Conservation (phyloP, 805 yeast genomes). For the Schwanniomyces pseudopolymorphus region DNA sequence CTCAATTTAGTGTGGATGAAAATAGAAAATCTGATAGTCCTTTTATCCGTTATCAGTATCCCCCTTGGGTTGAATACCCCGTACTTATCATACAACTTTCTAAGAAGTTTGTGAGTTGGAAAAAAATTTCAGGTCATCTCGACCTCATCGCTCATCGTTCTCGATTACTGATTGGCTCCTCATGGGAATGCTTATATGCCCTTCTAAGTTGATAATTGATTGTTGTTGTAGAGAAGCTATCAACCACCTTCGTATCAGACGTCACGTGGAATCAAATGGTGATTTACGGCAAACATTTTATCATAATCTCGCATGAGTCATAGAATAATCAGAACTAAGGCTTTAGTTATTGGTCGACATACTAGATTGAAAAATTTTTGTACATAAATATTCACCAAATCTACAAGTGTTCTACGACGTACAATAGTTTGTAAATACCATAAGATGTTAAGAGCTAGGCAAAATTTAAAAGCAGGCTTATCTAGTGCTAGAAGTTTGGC, state of each 20-base stretch:
- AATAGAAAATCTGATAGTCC: too few relatives aligned
- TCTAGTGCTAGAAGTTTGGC: slow-evolving; percentile 26
- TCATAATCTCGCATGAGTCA: slow-evolving; percentile 2
- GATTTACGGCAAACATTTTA: background rate
- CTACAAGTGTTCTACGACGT: background rate
- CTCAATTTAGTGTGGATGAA: too few relatives aligned
- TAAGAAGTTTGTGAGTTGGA: too few relatives aligned
- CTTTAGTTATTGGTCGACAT: slow-evolving; percentile 1
- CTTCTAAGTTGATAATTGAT: background rate
- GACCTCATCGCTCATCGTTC: background rate
- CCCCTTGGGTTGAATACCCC: background rate
- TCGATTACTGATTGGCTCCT: background rate
- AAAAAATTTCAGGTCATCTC: background rate
- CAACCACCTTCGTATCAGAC: background rate
- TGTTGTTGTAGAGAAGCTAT: background rate
- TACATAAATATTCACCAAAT: background rate
- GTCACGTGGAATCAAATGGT: background rate
- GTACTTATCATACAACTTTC: too few relatives aligned
- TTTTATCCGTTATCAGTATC: background rate
- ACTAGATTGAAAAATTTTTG: background rate
- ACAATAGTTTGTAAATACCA: background rate
- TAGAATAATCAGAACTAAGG: slow-evolving; percentile 5
- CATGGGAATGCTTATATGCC: too few relatives aligned
- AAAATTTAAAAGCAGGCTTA: slow-evolving; percentile 3
- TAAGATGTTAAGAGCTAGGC: slow-evolving; percentile 14